Evolutionary conservation across 2,329 filamentous ascomycete species (phyloP).

Genomic region (Pseudohalonectria lignicola): DNA sequence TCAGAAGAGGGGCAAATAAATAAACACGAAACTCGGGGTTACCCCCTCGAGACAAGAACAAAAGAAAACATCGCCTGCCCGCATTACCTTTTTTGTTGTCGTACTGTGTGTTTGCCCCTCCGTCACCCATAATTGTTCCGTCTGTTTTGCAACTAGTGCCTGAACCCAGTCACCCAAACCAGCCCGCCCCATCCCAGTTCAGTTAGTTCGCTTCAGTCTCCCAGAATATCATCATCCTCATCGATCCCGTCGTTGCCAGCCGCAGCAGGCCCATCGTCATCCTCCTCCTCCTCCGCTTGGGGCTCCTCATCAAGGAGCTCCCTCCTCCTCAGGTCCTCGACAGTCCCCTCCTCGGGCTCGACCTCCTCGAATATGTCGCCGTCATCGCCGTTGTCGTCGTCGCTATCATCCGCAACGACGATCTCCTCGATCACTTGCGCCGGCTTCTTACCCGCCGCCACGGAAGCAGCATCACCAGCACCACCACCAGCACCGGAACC

Average conservation of each 20-base stretch:
- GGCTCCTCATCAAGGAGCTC: conserved; percentile 41
- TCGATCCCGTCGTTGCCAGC: conserved; percentile 23
- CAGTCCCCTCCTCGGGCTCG: conserved; percentile 47
- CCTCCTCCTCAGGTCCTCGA: conserved; percentile 43
- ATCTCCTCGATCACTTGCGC: conserved; percentile 32
- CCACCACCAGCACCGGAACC: conserved; percentile 12
- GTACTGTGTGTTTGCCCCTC: too few relatives aligned
- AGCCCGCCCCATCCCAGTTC: neutral
- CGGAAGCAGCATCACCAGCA: conserved; percentile 11
- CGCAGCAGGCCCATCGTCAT: conserved; percentile 12
- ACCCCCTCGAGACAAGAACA: too few relatives aligned
- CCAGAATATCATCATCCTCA: conserved; percentile 31
- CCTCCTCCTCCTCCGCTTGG: conserved; percentile 29
- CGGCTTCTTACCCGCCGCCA: conserved; percentile 24
- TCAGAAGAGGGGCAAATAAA: too few relatives aligned
- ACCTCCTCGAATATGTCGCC: too few relatives aligned
- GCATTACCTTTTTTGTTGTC: too few relatives aligned
- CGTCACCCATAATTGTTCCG: too few relatives aligned
- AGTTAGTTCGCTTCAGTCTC: too few relatives aligned
- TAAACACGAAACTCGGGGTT: too few relatives aligned
- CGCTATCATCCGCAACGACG: conserved; percentile 26
- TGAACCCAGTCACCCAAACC: too few relatives aligned
- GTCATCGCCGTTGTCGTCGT: conserved; percentile 16
- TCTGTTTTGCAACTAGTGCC: too few relatives aligned
- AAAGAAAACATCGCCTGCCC: too few relatives aligned